Evolutionary conservation across 1,284 basidiomycete species (phyloP), one percentile per base, ranked within the genome.

Genomic region (Cryptococcus depauperatus): DNA sequence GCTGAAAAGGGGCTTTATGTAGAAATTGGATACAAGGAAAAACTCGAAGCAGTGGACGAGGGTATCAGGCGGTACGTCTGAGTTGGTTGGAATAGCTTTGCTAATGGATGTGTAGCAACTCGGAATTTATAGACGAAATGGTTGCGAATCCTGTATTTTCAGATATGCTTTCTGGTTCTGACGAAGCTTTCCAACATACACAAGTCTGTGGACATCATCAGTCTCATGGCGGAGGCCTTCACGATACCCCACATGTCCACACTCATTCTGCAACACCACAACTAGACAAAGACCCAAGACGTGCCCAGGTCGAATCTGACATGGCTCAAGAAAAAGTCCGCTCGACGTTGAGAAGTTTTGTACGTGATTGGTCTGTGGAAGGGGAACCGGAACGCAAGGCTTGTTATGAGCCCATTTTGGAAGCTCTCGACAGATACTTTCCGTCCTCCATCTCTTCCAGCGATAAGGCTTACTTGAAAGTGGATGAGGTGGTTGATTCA

Each of bases 281-380:
- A 27, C 35, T 37, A 56, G 34, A 35, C 51, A 5, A 74, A 75
- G 54, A 51, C 61, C 49, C 55, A 55, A 35, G 23, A 34, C 3
- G 32, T 32, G 33, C n/a, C 41, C 28, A 25, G 50, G 41, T 30
- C 45, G 57, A 61, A 30, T 51, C 52, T n/a, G 62, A 67, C 48
- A 43, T 58, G 22, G 53, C 58, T 7, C 64, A 69, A 46, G 70
- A 93, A 67, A 92, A 92, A 61, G 73, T 95, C 22, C 74, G 87
- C 47, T 89, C 85, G 59, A 92, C 88, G 0, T 69, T 95, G 32
- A 87, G 91, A 59, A 88, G 91, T 56, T 83, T 92, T 44, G 89
- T 90, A 8, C 77, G 89, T 11, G 90, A 93, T 59, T 95, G 90
- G 90, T 85, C 84, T 46, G 76, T 74, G 52, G 81, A 87, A 74